phyloP scores from a whole-genome alignment of 2,329 filamentous ascomycete species.

The Arthroderma sp. region DNA sequence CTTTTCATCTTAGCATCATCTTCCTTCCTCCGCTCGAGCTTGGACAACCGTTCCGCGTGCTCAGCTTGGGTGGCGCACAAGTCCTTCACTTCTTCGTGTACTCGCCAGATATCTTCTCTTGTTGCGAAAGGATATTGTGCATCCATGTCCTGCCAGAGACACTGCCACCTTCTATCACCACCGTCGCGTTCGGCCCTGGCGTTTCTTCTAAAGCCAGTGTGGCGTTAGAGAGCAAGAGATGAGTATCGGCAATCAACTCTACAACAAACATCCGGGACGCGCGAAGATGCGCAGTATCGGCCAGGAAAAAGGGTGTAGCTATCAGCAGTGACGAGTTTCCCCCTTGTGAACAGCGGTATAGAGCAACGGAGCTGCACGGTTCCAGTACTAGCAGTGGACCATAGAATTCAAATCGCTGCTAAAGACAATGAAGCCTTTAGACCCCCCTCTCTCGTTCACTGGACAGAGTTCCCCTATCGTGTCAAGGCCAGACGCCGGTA shows the following conservation, averaged over 20 bases:
- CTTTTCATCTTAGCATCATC: slow-evolving; percentile 60
- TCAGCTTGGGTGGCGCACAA: slow-evolving; percentile 50
- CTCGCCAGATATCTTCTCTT: slow-evolving; percentile 52
- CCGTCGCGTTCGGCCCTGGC: neutral
- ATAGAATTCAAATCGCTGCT: neutral
- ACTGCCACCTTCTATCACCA: neutral
- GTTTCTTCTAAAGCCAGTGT: neutral
- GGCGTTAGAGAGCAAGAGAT: neutral
- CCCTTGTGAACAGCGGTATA: neutral
- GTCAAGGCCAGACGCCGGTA: neutral
- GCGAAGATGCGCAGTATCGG: neutral
- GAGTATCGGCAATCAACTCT: neutral
- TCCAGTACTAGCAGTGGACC: neutral
- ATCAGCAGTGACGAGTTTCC: neutral
- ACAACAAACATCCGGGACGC: neutral
- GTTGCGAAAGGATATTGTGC: slow-evolving; percentile 53
- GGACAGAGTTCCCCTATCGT: too few relatives aligned
- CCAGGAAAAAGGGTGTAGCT: neutral
- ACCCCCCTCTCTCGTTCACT: neutral
- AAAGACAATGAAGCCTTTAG: neutral
- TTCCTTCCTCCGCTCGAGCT: slow-evolving; percentile 50
- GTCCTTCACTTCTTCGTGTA: slow-evolving; percentile 51
- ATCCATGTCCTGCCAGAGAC: slow-evolving; percentile 40
- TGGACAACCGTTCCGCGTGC: slow-evolving; percentile 49
- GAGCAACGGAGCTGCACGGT: neutral